Evolutionary conservation across 768 basidiomycete species (phyloP), one percentile per base, ranked within the genome.

Genomic region (Termitomyces sp.): DNA sequence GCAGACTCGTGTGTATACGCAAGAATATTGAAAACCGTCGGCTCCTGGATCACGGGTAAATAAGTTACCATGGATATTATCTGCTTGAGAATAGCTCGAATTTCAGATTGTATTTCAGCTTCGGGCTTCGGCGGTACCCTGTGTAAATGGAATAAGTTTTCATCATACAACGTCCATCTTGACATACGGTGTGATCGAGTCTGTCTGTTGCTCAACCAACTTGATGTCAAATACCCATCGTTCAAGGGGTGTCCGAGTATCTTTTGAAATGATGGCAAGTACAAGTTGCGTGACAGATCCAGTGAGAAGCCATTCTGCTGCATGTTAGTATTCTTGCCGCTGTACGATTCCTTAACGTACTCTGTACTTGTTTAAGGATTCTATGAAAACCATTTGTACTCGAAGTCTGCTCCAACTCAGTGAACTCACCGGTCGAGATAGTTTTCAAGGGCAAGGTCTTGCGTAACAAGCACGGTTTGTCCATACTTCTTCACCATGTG

Each of bases 401-500:
- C 30, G n/a, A 34, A 52, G 51, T 59, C 33, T 34, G 31, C 30
- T 31, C 56, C 31, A 24, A 52, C 52, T 30, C 7, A 27, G 48
- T 55, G 16, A 39, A 20, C 72, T 31, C 64, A 89, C 90, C 84
- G 84, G 56, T 90, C 86, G n/a, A 98, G 82, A 69, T 99, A 98
- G 68, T 89, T 92, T 69, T 98, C 93, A 50, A 99, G 76, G 4
- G 90, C 89, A 49, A 95, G 85, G 65, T 99, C 96, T 63, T 95
- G 90, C 0, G 95, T 97, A 7, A 98, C 89, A 27, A 98, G 81
- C 54, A 99, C 91, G 0, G 93, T 95, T 69, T 98, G 88, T 0
- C 97, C 96, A 65, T 98, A 99, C 72, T 98, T 99, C 74, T 98
- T 99, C 60, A 99, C 96, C 93, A 97, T 95, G 69, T 93, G 90